A percentile compares a stretch with the other conserved stretches of the same genome.
These are phyloP conservation scores for Candida insectalens DNA, from an alignment of 805 yeast genomes.

Conservation along the genomic window DNA sequence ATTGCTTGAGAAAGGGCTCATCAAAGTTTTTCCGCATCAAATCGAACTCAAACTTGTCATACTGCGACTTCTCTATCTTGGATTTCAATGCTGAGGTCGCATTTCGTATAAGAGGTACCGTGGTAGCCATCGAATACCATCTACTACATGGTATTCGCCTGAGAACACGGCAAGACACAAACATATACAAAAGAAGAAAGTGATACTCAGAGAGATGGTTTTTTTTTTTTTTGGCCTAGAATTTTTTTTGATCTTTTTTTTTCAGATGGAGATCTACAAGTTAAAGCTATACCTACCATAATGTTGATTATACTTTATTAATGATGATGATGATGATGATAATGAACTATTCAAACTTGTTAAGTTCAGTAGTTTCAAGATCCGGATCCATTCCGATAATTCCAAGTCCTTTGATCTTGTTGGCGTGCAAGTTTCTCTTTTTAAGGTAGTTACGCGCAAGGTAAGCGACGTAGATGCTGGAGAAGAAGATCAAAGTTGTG, in stretches of 20 bases:
- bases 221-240: too few relatives aligned
- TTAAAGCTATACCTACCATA: too few relatives aligned
- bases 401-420: conserved; percentile 10
- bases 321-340: too few relatives aligned
- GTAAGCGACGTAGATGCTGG: not conserved
- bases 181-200: too few relatives aligned
- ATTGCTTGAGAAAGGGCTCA: conserved; percentile 5
- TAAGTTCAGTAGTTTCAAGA: conserved; percentile 6
- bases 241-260: too few relatives aligned
- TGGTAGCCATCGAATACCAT: not conserved
- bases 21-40: conserved; percentile 6
- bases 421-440: conserved; percentile 1
- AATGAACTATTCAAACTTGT: conserved; percentile 5
- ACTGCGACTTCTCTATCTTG: conserved; percentile 3
- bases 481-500: too few relatives aligned
- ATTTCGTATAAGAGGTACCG: too few relatives aligned
- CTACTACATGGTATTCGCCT: too few relatives aligned
- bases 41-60: conserved; percentile 5
- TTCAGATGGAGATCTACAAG: too few relatives aligned
- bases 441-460: not conserved
- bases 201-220: too few relatives aligned
- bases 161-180: too few relatives aligned
- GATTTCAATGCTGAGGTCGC: conserved; percentile 3
- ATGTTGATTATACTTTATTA: too few relatives aligned
- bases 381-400: conserved; percentile 9